Evolutionary conservation across 257 asterid genomes (phyloP).

Genomic region (Ocimum tenuiflorum): DNA sequence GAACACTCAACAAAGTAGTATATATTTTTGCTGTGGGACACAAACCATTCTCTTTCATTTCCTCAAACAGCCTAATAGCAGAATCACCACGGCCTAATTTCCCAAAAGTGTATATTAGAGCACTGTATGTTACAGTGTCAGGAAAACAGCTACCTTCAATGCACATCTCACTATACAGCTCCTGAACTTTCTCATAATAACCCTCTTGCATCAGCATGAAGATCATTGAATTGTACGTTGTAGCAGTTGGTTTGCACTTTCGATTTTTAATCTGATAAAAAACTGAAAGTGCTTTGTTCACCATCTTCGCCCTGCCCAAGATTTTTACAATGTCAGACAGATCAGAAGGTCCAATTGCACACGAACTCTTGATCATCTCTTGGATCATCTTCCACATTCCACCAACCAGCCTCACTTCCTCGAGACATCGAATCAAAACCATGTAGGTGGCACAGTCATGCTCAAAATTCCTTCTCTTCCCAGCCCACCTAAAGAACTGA

Average conservation of each 20-base stretch:
- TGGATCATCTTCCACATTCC: slow-evolving; percentile 76
- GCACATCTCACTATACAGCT: slow-evolving; percentile 82
- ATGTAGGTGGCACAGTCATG: slow-evolving; percentile 68
- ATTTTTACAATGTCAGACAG: slow-evolving; percentile 53
- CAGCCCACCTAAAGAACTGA: slow-evolving; percentile 87
- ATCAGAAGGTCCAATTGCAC: slow-evolving; percentile 49
- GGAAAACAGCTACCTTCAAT: slow-evolving; percentile 68
- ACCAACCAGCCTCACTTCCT: slow-evolving; percentile 55
- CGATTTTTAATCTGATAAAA: slow-evolving; percentile 70
- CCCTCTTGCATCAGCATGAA: slow-evolving; percentile 88
- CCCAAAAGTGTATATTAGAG: slow-evolving; percentile 59
- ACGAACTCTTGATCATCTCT: slow-evolving; percentile 63
- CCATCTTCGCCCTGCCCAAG: slow-evolving; percentile 77
- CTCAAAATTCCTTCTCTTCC: slow-evolving; percentile 70
- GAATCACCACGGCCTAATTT: slow-evolving; percentile 59
- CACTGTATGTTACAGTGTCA: slow-evolving; percentile 70
- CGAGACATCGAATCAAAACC: slow-evolving; percentile 62
- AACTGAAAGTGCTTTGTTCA: slow-evolving; percentile 54
- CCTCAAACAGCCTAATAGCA: slow-evolving; percentile 72
- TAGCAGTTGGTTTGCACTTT: slow-evolving; percentile 70
- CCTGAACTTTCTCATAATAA: slow-evolving; percentile 71
- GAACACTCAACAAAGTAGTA: slow-evolving; percentile 53
- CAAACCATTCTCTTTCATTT: slow-evolving; percentile 73
- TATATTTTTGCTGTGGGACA: slow-evolving; percentile 73
- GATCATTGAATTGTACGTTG: slow-evolving; percentile 73